Evolutionary conservation across 2,329 filamentous ascomycete genomes (phyloP), one percentile per base, ranked within the genome.

Genomic region (Aspergillus pseudotamarii): DNA sequence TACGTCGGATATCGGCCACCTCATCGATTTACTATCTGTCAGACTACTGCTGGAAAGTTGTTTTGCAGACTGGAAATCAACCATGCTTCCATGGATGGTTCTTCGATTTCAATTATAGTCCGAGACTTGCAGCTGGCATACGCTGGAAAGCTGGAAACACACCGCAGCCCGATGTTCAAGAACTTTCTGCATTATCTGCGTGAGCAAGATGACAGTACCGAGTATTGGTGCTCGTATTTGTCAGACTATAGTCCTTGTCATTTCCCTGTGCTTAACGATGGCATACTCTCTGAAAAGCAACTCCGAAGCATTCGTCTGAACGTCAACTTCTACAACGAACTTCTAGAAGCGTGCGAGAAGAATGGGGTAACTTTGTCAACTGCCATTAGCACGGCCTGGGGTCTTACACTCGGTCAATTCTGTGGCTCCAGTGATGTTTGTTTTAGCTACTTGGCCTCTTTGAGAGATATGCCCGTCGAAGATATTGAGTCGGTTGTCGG

Each of bases 371-470:
- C 84, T 0, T 60, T 85, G 2, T 79, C 83, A 2, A 85, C 84
- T 62, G 77, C 79, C 0, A 81, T 94, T 3, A 91, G 96, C 75
- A 89, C 91, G 4, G 82, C 89, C 2, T 96, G 94, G 90, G 79
- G 88, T 0, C 82, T 86, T 1, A 87, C 88, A 0, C 78, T 96
- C 1, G 83, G 85, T 21, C 81, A 81, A 36, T 78, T 85, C 67
- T 87, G 87, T 0, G 82, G 92, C 9, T 93, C 93, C 0, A 80
- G 95, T 21, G 85, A 97, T 16, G 84, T 93, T 0, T 81, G 76
- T 21, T 84, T 85, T 65, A 80, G 80, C 12, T 83, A 82, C 64
- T 76, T 82, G 56, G 67, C 75, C 8, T 78, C 76, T 1, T 74
- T 80, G 16, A 69, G 81, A 61, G 80, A 82, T 57, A 70, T 75